phyloP scores from a whole-genome alignment of 176 grass and related monocot genomes.

The Echinochloa phyllopogon region DNA sequence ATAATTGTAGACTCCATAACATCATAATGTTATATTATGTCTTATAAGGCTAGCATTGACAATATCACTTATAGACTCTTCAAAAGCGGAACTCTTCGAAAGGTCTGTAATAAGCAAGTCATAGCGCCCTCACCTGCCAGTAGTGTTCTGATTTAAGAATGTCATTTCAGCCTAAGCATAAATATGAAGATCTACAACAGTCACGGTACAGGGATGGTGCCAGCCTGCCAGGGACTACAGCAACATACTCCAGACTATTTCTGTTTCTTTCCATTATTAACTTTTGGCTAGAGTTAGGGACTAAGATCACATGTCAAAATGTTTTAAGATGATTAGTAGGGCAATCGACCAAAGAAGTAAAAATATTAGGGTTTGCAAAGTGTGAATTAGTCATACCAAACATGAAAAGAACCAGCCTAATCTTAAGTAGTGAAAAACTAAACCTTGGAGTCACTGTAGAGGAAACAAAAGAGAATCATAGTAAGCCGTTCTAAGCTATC shows the following conservation, averaged over 20 bases:
- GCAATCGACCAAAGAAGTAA: neutral
- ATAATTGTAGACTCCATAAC: neutral
- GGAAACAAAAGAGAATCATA: neutral
- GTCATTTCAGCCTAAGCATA: neutral
- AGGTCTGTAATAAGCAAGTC: neutral
- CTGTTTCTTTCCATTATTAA: neutral
- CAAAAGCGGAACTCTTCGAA: neutral
- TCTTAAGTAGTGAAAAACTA: neutral
- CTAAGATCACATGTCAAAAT: neutral
- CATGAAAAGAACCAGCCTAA: constrained; percentile 4
- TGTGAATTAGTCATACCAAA: neutral
- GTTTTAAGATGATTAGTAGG: neutral
- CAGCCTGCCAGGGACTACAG: neutral
- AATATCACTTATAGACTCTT: neutral
- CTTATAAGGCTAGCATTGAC: neutral
- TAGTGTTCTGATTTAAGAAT: constrained; percentile 10
- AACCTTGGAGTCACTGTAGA: neutral
- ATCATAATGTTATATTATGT: neutral
- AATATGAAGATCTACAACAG: neutral
- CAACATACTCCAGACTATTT: neutral
- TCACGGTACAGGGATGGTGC: neutral
- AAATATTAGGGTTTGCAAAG: neutral
- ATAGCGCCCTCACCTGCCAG: neutral
- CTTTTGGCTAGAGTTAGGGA: neutral
- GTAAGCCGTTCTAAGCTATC: neutral